Conservation (phyloP, 2,329 filamentous ascomycete genomes). For the Paecilomyces dactylethromorphus region DNA sequence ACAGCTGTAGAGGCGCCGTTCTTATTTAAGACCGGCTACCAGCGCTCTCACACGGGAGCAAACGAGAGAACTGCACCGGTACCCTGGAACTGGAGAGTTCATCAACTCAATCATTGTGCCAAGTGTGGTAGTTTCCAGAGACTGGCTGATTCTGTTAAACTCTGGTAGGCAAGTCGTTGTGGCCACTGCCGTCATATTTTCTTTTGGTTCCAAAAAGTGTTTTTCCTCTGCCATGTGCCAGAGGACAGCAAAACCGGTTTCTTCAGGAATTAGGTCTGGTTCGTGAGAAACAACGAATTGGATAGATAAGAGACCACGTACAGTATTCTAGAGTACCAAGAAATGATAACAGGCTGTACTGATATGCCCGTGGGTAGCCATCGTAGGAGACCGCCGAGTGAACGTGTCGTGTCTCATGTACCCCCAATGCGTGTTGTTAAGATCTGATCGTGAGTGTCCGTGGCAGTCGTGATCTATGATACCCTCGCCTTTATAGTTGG, state of each 20-base stretch:
- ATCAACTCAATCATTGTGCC: not conserved
- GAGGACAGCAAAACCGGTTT: not conserved
- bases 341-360: not conserved
- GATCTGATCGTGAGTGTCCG: not conserved
- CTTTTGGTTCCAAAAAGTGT: not conserved
- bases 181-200: not conserved
- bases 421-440: not conserved
- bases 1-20: not conserved
- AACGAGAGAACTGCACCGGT: not conserved
- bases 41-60: not conserved
- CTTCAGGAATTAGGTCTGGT: not conserved
- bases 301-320: not conserved
- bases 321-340: not conserved
- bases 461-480: not conserved
- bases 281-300: not conserved
- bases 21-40: not conserved
- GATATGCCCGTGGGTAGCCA: not conserved
- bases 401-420: not conserved
- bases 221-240: not conserved
- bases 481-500: not conserved
- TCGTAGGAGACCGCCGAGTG: not conserved
- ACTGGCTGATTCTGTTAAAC: not conserved
- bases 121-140: not conserved
- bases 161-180: not conserved
- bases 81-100: not conserved